phyloP scores from a whole-genome alignment of 2,329 filamentous ascomycete genomes.

The Calonectria montana region DNA sequence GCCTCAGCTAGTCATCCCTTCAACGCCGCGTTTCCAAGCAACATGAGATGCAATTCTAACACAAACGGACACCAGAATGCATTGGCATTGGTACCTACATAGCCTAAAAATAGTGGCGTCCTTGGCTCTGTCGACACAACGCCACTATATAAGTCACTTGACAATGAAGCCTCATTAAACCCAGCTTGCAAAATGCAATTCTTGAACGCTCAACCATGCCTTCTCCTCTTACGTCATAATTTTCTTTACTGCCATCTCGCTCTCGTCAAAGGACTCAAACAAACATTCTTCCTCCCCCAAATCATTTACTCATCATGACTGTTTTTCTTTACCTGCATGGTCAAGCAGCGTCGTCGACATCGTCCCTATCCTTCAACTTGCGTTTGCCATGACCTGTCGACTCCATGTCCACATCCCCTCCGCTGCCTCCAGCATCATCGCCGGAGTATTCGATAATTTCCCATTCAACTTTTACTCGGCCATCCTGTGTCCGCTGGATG shows the following conservation, averaged over 20 bases:
- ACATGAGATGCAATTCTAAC: neutral
- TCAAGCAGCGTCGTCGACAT: conserved; percentile 29
- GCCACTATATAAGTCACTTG: neutral
- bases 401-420: conserved; percentile 51
- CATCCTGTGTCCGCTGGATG: conserved; percentile 66
- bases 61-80: neutral
- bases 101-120: neutral
- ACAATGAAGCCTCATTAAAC: neutral
- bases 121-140: neutral
- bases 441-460: conserved; percentile 82
- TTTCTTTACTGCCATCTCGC: neutral
- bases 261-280: neutral
- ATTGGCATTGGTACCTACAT: neutral
- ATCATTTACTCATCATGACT: neutral
- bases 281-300: neutral
- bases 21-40: neutral
- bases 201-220: neutral
- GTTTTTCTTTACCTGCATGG: neutral
- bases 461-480: conserved; percentile 79
- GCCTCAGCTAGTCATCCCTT: neutral
- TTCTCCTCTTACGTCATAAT: neutral
- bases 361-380: conserved; percentile 60
- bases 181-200: neutral
- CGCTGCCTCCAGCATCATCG: conserved; percentile 50
- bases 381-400: conserved; percentile 59